Evolutionary conservation across 2,329 filamentous ascomycete species (phyloP).

Genomic region (Rhynchosporium agropyri): DNA sequence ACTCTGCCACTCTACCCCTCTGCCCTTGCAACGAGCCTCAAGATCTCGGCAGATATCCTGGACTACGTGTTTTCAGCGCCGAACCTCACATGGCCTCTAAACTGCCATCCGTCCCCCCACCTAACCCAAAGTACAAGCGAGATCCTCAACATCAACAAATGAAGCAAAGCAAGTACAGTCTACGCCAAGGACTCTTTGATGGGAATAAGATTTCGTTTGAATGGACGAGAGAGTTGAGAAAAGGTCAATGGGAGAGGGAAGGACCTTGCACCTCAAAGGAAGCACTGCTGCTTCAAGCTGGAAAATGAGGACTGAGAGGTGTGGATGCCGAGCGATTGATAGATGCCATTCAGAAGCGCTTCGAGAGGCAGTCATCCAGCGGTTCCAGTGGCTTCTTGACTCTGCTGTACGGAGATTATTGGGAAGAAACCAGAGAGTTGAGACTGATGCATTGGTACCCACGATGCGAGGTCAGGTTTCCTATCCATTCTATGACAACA

Average conservation of each 20-base stretch:
- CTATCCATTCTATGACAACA: not conserved
- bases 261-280: not conserved
- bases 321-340: not conserved
- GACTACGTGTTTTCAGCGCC: too few relatives aligned
- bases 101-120: too few relatives aligned
- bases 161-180: not conserved
- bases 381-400: not conserved
- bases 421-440: not conserved
- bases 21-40: too few relatives aligned
- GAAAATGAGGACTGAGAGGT: not conserved
- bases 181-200: not conserved
- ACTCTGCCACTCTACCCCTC: too few relatives aligned
- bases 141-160: not conserved
- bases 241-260: not conserved
- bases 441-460: not conserved
- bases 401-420: not conserved
- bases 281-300: not conserved
- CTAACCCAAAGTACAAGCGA: not conserved
- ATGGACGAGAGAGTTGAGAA: constrained; percentile 5
- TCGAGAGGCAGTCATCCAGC: not conserved
- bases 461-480: not conserved
- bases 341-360: not conserved
- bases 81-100: too few relatives aligned
- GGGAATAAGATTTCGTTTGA: not conserved
- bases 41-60: too few relatives aligned